Base-by-base conservation (phyloP, 148 eudicot species). In the Fagopyrum homotropicum region DNA sequence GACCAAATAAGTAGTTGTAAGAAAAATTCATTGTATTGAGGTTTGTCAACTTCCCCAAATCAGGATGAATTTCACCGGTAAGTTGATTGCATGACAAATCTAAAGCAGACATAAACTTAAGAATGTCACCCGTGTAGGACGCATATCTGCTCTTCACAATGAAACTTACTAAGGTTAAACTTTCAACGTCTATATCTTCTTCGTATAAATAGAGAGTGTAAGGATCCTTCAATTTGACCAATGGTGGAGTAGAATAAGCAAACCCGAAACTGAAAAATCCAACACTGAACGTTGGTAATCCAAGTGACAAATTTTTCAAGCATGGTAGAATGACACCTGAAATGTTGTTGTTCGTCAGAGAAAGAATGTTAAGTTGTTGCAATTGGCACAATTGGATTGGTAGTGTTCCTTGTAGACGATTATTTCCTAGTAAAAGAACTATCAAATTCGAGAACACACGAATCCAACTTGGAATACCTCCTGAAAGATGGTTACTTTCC, bases 21-120 rank as follows among this genome's bases (percentile, higher is more conserved):
- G 80, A 78, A 11, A 78, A 6, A 7, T 78, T 78, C 19, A 78
- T 14, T 6, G 73, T 29, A 0, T 22, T 56, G 12, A 76, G 29
- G 4, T 17, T 7, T 9, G 48, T 50, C 17, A 64, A 46, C 3
- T 48, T 47, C 0, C 76, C 76, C 0, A 80, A 26, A 72, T 55
- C 78, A 2, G 15, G 78, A 19, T 79, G 79, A 44, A 80, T 72
- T 7, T n/a, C 19, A 9, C 82, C 79, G 0, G 72, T 43, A 4
- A 80, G 9, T 45, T 22, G 30, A 72, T 80, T 80, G 35, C 76
- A 45, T 16, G 80, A 78, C 4, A 78, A 17, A 77, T 77, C 69
- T n/a, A 77, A 11, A 7, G 55, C 79, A 4, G 78, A 77, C 57
- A 77, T 55, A 9, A 19, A 0, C 0, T 0, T 0, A 26, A 56